A percentile compares a stretch with the other conserved stretches of the same genome.
Evolutionary conservation across 2,329 filamentous ascomycete genomes (phyloP).

Genomic region (Alternaria gansuensis): DNA sequence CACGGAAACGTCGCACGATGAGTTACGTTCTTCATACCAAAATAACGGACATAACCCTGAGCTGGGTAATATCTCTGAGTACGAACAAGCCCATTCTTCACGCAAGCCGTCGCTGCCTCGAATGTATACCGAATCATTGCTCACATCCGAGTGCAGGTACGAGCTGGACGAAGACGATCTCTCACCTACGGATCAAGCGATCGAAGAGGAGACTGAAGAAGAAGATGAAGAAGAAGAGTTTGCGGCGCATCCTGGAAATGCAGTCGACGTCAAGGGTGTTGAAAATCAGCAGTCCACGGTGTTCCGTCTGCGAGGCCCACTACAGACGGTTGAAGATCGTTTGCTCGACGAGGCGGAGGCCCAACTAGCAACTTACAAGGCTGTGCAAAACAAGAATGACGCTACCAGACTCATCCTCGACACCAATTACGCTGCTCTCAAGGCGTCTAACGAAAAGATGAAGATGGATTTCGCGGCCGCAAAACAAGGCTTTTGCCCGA

Average conservation of each 20-base stretch:
- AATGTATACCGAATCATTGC: constrained; percentile 8
- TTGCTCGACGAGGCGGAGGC: constrained; percentile 34
- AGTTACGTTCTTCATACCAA: constrained; percentile 21
- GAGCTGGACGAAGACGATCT: constrained; percentile 25
- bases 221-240: constrained; percentile 8
- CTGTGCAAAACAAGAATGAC: constrained; percentile 12
- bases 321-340: constrained; percentile 35
- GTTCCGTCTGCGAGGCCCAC: constrained; percentile 26
- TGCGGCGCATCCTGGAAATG: constrained; percentile 11
- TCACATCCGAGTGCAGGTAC: constrained; percentile 7
- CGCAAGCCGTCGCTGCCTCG: constrained; percentile 6
- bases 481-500: background rate
- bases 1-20: constrained; percentile 36
- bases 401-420: constrained; percentile 24
- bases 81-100: constrained; percentile 16
- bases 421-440: constrained; percentile 15
- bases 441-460: constrained; percentile 21
- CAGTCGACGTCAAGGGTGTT: constrained; percentile 8
- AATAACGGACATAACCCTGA: constrained; percentile 24
- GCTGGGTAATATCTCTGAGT: constrained; percentile 33
- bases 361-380: constrained; percentile 11
- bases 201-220: constrained; percentile 1
- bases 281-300: constrained; percentile 5
- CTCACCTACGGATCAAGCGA: constrained; percentile 19
- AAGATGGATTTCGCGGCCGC: constrained; percentile 19